Percentiles rank a stretch among this genome's conserved stretches.
phyloP scores from a whole-genome alignment of 1,284 basidiomycete genomes.

The Pulveroboletus sp. region DNA sequence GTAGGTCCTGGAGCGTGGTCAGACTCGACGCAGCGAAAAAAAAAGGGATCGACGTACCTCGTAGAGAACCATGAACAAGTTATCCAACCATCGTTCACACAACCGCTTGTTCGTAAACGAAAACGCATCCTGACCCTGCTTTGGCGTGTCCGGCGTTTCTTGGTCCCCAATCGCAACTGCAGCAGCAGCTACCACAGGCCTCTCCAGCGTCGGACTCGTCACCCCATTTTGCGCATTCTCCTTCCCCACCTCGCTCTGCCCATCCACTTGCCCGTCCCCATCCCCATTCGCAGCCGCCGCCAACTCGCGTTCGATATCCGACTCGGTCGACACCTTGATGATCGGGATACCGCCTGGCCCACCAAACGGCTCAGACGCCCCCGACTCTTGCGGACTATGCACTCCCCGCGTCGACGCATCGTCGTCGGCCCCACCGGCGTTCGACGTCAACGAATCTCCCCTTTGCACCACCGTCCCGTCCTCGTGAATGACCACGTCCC shows the following conservation, averaged over 20 bases:
- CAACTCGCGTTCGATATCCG: slow-evolving; percentile 37
- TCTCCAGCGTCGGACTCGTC: slow-evolving; percentile 47
- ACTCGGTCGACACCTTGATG: slow-evolving; percentile 76
- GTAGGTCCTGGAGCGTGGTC: slow-evolving; percentile 68
- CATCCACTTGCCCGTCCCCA: slow-evolving; percentile 25
- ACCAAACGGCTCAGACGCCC: slow-evolving; percentile 27
- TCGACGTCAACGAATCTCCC: slow-evolving; percentile 25
- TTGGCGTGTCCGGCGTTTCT: slow-evolving; percentile 41
- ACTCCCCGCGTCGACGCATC: slow-evolving; percentile 73
- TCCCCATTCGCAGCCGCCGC: slow-evolving; percentile 39
- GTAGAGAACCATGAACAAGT: slow-evolving; percentile 97
- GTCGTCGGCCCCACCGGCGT: slow-evolving; percentile 55
- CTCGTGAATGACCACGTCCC: slow-evolving; percentile 51
- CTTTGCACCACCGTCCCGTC: slow-evolving; percentile 47
- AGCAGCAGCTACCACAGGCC: slow-evolving; percentile 62
- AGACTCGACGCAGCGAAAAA: background rate
- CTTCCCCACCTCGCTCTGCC: background rate
- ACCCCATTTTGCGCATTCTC: slow-evolving; percentile 15
- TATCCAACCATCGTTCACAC: slow-evolving; percentile 98
- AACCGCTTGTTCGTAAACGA: slow-evolving; percentile 96
- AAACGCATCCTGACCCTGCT: slow-evolving; percentile 60
- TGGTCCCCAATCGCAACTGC: slow-evolving; percentile 31
- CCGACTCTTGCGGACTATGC: slow-evolving; percentile 35
- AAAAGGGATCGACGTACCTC: slow-evolving; percentile 57
- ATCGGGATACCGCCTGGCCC: slow-evolving; percentile 65